Evolutionary conservation across 108 stramenopile genomes (phyloP).

Genomic region (Mediolabrus comicus): DNA sequence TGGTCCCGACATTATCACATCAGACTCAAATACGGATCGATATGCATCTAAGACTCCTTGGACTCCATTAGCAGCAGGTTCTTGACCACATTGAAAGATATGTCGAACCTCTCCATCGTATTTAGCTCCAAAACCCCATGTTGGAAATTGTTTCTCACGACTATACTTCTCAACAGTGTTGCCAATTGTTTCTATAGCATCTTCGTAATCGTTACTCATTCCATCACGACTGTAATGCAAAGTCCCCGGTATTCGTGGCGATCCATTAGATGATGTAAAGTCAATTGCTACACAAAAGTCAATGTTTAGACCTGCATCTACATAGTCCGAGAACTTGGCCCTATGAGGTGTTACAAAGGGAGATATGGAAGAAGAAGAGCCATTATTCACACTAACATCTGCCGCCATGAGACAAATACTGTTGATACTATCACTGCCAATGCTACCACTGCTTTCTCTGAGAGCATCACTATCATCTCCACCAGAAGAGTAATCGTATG

Average conservation of each 20-base stretch:
- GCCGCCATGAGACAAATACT: neutral
- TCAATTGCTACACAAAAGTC: slow-evolving; percentile 80
- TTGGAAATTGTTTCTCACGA: slow-evolving; percentile 58
- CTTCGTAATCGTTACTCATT: slow-evolving; percentile 69
- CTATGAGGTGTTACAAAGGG: neutral
- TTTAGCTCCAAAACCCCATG: slow-evolving; percentile 92
- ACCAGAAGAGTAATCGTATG: neutral
- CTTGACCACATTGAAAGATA: slow-evolving; percentile 47
- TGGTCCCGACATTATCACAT: slow-evolving; percentile 64
- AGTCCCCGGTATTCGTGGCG: slow-evolving; percentile 43
- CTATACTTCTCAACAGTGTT: slow-evolving; percentile 63
- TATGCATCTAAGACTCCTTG: slow-evolving; percentile 75
- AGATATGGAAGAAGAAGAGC: neutral
- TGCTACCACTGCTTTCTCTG: too few species aligned
- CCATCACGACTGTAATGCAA: slow-evolving; percentile 57
- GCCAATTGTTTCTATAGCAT: slow-evolving; percentile 74
- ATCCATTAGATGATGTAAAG: slow-evolving; percentile 66
- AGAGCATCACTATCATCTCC: neutral
- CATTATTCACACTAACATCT: too few species aligned
- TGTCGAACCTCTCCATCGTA: slow-evolving; percentile 58
- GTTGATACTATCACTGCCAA: neutral
- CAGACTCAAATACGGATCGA: slow-evolving; percentile 50
- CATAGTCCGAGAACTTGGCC: slow-evolving; percentile 31
- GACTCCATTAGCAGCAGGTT: slow-evolving; percentile 47
- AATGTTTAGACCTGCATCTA: slow-evolving; percentile 41